Conservation (phyloP, 2,329 filamentous ascomycete species). For the Xylaria sp. region DNA sequence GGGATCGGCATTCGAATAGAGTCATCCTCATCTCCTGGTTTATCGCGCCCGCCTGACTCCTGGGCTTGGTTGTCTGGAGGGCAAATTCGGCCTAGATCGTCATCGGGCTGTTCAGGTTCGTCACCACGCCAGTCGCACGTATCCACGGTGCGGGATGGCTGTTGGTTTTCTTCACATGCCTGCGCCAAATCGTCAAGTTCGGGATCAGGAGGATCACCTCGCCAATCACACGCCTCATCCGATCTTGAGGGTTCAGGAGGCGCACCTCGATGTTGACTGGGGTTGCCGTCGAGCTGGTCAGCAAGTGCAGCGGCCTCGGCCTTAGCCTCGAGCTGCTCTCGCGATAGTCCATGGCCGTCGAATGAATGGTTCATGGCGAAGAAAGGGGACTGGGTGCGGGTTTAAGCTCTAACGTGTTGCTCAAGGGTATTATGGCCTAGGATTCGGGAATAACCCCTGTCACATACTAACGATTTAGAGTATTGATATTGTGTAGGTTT, state of each 20-base stretch:
- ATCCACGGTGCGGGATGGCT: slow-evolving; percentile 4
- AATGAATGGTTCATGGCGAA: slow-evolving; percentile 19
- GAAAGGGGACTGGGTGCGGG: neutral
- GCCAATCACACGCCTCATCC: slow-evolving; percentile 34
- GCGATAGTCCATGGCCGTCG: slow-evolving; percentile 19
- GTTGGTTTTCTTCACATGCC: slow-evolving; percentile 12
- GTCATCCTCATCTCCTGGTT: neutral
- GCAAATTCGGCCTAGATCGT: slow-evolving; percentile 13
- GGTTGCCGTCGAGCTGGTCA: slow-evolving; percentile 23
- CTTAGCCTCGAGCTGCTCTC: slow-evolving; percentile 21
- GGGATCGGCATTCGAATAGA: slow-evolving; percentile 11
- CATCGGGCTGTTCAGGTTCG: slow-evolving; percentile 16
- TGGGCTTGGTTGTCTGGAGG: neutral
- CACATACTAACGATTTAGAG: neutral
- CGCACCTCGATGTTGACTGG: neutral
- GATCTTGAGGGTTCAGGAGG: neutral
- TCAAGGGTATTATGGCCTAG: neutral
- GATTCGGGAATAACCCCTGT: neutral
- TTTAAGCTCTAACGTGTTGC: neutral
- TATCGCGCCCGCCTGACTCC: neutral
- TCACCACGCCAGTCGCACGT: slow-evolving; percentile 29
- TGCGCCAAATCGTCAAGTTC: slow-evolving; percentile 38
- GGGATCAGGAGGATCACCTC: slow-evolving; percentile 34
- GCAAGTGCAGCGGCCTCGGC: slow-evolving; percentile 13
- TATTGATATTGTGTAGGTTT: slow-evolving; percentile 23